phyloP scores from a whole-genome alignment of 2,329 filamentous ascomycete species.

The Xylaria sp. region DNA sequence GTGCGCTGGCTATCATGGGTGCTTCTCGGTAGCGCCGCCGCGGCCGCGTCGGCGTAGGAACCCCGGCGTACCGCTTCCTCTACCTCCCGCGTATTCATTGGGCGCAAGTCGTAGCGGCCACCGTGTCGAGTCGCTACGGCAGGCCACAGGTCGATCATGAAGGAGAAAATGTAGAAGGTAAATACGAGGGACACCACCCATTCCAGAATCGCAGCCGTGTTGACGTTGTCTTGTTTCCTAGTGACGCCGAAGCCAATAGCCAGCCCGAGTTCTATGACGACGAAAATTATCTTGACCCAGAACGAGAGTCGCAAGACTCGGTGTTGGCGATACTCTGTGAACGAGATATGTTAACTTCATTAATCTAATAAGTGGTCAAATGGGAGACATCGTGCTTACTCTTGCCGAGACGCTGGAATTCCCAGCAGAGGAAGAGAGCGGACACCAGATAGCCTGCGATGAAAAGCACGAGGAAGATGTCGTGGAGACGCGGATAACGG shows the following conservation, averaged over 20 bases:
- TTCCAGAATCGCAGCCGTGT: constrained; percentile 82
- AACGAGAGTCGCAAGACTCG: constrained; percentile 80
- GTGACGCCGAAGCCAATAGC: constrained; percentile 76
- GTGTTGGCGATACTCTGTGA: constrained; percentile 75
- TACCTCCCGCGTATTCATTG: constrained; percentile 44
- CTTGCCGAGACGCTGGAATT: constrained; percentile 86
- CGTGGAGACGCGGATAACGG: constrained; percentile 73
- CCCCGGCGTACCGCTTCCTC: constrained; percentile 43
- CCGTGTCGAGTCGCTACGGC: constrained; percentile 66
- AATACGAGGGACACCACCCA: constrained; percentile 84
- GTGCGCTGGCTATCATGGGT: constrained; percentile 47
- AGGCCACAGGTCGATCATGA: constrained; percentile 86
- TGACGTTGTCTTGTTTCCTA: constrained; percentile 60
- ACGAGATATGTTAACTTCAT: constrained; percentile 14
- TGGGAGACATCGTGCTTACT: constrained; percentile 56
- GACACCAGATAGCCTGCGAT: constrained; percentile 86
- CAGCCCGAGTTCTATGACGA: constrained; percentile 80
- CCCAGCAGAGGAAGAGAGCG: constrained; percentile 88
- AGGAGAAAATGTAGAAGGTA: constrained; percentile 87
- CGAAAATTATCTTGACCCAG: constrained; percentile 86
- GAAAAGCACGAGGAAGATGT: constrained; percentile 83
- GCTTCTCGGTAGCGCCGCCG: constrained; percentile 31
- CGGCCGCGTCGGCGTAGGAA: constrained; percentile 28
- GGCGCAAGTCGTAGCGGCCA: constrained; percentile 38
- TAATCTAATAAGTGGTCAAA: not conserved